Percentiles rank a stretch among this genome's conserved stretches.
These are phyloP conservation scores for Penicillium ochrochloron DNA, from an alignment of 495 filamentous ascomycete genomes.

Conservation along the genomic window DNA sequence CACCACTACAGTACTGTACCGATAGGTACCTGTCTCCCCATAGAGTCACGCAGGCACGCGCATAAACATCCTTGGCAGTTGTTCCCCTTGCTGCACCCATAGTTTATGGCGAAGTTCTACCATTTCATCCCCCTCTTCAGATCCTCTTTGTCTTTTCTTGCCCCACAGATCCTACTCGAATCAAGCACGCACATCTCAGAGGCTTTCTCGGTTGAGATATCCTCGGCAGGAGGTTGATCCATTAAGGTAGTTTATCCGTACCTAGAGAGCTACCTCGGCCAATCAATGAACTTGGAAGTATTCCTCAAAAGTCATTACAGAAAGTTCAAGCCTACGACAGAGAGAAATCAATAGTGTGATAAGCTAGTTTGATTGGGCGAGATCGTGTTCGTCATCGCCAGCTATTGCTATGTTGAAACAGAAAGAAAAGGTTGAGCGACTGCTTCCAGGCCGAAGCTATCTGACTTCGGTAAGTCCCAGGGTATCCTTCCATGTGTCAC, in stretches of 20 bases:
- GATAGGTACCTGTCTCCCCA: no score
- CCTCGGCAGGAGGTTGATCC: constrained; percentile 25
- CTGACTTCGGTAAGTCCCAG: constrained; percentile 24
- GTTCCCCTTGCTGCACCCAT: no score
- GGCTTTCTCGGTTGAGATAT: background rate
- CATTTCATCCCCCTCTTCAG: no score
- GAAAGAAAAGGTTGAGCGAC: constrained; percentile 22
- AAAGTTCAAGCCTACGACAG: background rate
- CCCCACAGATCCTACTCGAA: background rate
- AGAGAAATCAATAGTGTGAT: no score
- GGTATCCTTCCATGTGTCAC: constrained; percentile 33
- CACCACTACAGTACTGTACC: no score
- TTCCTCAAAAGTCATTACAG: background rate
- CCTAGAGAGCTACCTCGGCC: background rate
- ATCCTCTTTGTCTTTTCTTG: no score
- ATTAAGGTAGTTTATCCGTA: constrained; percentile 18
- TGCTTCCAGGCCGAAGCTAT: constrained; percentile 19
- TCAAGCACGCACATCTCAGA: background rate
- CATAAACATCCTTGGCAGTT: no score
- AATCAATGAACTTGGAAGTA: background rate
- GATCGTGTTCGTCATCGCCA: constrained; percentile 1
- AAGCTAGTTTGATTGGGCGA: constrained; percentile 13
- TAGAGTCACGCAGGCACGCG: no score
- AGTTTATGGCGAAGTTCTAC: no score
- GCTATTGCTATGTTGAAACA: constrained; percentile 2